phyloP scores from a whole-genome alignment of 352 stramenopile genomes.

The Phytophthora fragariaefolia region DNA sequence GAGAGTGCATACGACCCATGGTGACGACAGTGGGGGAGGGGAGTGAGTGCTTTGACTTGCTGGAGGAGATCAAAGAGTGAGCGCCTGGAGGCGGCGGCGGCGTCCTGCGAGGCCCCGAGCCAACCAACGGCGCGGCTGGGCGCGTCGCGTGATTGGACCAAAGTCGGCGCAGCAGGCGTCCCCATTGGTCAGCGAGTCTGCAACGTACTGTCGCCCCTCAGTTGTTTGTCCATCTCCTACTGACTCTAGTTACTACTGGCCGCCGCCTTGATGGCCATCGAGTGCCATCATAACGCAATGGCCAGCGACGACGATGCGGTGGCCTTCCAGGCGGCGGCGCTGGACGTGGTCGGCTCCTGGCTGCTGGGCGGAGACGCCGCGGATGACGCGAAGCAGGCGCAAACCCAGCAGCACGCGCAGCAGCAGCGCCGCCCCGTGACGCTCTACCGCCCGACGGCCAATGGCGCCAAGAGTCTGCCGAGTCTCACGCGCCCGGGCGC shows the following conservation, averaged over 20 bases:
- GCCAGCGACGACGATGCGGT: slow-evolving; percentile 59
- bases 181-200: no score
- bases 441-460: slow-evolving; percentile 57
- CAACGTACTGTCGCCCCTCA: no score
- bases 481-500: slow-evolving; percentile 36
- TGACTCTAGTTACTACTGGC: no score
- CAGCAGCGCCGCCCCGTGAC: slow-evolving; percentile 40
- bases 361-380: slow-evolving; percentile 44
- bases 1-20: slow-evolving; percentile 99
- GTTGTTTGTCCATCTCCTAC: no score
- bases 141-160: slow-evolving; percentile 17
- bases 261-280: not conserved
- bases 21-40: slow-evolving; percentile 42
- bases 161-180: not conserved
- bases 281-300: slow-evolving; percentile 11
- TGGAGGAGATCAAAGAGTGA: slow-evolving; percentile 82
- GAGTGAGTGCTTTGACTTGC: slow-evolving; percentile 55
- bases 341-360: slow-evolving; percentile 75
- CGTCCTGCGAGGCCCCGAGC: slow-evolving; percentile 35
- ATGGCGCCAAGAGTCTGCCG: slow-evolving; percentile 21
- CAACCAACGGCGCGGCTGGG: slow-evolving; percentile 37
- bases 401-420: slow-evolving; percentile 4
- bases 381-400: slow-evolving; percentile 4
- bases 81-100: not conserved
- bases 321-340: slow-evolving; percentile 57